Conservation (phyloP, 2,329 filamentous ascomycete genomes). For the Penicillium sumatraense region DNA sequence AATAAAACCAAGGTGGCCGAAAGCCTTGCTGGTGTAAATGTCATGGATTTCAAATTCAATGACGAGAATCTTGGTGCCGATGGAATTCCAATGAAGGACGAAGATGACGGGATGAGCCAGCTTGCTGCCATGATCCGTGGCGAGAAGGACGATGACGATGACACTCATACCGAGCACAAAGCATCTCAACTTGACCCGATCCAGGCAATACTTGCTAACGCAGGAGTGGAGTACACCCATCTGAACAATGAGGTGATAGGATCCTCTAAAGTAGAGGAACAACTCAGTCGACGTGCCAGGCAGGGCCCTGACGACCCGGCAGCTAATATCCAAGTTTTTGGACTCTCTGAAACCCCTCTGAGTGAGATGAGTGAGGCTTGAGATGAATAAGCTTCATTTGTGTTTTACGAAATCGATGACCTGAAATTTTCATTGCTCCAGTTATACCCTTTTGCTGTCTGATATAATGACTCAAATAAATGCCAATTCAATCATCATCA, state of each 20-base stretch:
- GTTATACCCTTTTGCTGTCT: background rate
- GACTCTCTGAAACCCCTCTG: conserved; percentile 21
- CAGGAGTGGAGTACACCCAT: conserved; percentile 93
- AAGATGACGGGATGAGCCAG: conserved; percentile 72
- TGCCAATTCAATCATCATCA: too few relatives aligned
- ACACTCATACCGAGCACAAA: conserved; percentile 19
- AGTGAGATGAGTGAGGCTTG: too few relatives aligned
- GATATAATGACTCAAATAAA: background rate
- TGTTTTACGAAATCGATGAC: background rate
- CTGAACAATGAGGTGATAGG: conserved; percentile 96
- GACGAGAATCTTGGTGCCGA: conserved; percentile 60
- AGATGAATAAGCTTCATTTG: background rate
- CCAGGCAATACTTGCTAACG: conserved; percentile 83
- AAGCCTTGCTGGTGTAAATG: conserved; percentile 79
- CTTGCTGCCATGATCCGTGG: conserved; percentile 67
- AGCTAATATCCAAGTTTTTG: conserved; percentile 42
- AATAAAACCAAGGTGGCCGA: conserved; percentile 98
- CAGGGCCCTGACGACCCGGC: conserved; percentile 36
- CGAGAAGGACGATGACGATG: conserved; percentile 31
- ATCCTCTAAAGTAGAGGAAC: conserved; percentile 86
- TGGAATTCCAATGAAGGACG: conserved; percentile 50
- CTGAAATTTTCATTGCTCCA: background rate
- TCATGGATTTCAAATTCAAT: conserved; percentile 76
- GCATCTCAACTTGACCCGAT: conserved; percentile 69
- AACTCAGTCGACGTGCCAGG: conserved; percentile 77